Percentiles rank a stretch among this genome's conserved stretches.
Evolutionary conservation across 257 asterid genomes (phyloP).

Genomic region (Verbena officinalis): DNA sequence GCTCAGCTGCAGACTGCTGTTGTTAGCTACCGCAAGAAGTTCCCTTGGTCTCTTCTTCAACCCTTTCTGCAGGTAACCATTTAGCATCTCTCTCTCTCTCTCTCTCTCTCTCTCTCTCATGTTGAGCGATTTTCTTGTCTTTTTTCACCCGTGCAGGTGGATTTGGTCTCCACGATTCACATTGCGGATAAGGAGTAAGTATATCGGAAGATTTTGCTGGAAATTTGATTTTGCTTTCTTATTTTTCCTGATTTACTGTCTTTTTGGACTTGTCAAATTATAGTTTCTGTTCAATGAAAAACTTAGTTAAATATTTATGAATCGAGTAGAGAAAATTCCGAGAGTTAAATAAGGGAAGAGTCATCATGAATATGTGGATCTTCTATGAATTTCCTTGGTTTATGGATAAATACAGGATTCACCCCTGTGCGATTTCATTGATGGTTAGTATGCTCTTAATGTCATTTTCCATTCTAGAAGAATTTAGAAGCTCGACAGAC

Average conservation of each 20-base stretch:
- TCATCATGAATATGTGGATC: slow-evolving; percentile 1
- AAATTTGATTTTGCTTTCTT: neutral
- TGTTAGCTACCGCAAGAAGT: slow-evolving; percentile 80
- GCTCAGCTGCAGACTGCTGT: slow-evolving; percentile 93
- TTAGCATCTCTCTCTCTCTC: neutral
- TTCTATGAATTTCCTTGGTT: neutral
- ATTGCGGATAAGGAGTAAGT: slow-evolving; percentile 98
- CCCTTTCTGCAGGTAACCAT: slow-evolving; percentile 75
- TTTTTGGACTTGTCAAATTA: slow-evolving; percentile 12
- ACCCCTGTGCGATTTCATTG: neutral
- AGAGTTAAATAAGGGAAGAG: neutral
- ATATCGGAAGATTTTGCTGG: slow-evolving; percentile 2
- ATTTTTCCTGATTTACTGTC: neutral
- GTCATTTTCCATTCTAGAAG: slow-evolving; percentile 9
- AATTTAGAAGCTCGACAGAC: neutral
- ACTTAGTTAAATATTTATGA: neutral
- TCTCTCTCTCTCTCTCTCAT: neutral
- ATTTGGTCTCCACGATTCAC: slow-evolving; percentile 95
- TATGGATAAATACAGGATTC: neutral
- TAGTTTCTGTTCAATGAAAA: neutral
- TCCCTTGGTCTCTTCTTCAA: slow-evolving; percentile 89
- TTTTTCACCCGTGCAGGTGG: slow-evolving; percentile 60
- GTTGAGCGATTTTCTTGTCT: slow-evolving; percentile 17
- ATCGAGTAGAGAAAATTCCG: slow-evolving; percentile 20
- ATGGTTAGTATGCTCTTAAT: neutral